Evolutionary conservation across 306 rosid genomes (phyloP).

Genomic region (Trifolium pratense): DNA sequence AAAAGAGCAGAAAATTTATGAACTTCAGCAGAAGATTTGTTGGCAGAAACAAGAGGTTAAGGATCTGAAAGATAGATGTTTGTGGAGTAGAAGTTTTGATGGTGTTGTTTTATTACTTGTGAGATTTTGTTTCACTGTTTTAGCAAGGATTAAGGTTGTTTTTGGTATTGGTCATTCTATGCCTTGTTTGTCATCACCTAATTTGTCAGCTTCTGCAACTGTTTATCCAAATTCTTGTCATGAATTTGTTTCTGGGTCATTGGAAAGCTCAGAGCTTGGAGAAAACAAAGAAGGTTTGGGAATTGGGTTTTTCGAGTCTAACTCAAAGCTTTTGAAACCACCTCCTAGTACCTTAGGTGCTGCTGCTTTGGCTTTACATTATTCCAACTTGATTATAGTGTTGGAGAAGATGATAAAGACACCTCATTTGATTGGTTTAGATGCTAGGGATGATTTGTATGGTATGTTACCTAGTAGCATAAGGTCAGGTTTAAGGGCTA

Average conservation of each 20-base stretch:
- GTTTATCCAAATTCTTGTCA: slow-evolving; percentile 56
- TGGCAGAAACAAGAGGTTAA: slow-evolving; percentile 90
- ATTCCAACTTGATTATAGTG: slow-evolving; percentile 80
- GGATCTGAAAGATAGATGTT: slow-evolving; percentile 69
- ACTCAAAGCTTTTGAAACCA: slow-evolving; percentile 64
- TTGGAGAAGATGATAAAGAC: slow-evolving; percentile 94
- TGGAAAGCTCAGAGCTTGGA: slow-evolving; percentile 36
- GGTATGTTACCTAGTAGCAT: slow-evolving; percentile 75
- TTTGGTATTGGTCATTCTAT: slow-evolving; percentile 64
- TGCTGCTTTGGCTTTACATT: slow-evolving; percentile 77
- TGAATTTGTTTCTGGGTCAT: slow-evolving; percentile 56
- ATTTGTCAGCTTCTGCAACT: slow-evolving; percentile 71
- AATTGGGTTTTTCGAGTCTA: slow-evolving; percentile 66
- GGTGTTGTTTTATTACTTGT: slow-evolving; percentile 61
- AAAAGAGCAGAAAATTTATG: slow-evolving; percentile 63
- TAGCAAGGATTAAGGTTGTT: slow-evolving; percentile 77
- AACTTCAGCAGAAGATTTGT: slow-evolving; percentile 79
- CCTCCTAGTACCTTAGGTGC: slow-evolving; percentile 69
- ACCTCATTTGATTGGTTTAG: slow-evolving; percentile 82
- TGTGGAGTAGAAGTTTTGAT: slow-evolving; percentile 81
- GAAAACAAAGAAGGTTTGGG: slow-evolving; percentile 20
- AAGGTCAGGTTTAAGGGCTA: slow-evolving; percentile 53
- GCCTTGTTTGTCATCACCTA: slow-evolving; percentile 62
- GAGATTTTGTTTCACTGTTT: slow-evolving; percentile 69
- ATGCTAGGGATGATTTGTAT: slow-evolving; percentile 88